A percentile compares a stretch with the other conserved stretches of the same genome.
phyloP scores from a whole-genome alignment of 2,329 filamentous ascomycete genomes.

The Penicillium sp. region DNA sequence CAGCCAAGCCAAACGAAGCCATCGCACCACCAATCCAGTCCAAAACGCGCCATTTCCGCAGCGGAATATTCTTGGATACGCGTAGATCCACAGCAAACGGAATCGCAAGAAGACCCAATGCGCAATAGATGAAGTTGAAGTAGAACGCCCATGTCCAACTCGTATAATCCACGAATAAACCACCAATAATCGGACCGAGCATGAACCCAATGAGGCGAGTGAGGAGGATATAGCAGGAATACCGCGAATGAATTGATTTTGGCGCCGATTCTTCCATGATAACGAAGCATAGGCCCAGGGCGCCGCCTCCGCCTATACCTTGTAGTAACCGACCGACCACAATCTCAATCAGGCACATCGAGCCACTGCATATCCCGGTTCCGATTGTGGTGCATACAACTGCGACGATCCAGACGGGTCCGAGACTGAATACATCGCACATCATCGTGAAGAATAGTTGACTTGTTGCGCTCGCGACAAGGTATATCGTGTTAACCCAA shows the following conservation, averaged over 20 bases:
- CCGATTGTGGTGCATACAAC: slow-evolving; percentile 50
- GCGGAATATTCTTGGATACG: slow-evolving; percentile 21
- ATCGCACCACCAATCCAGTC: slow-evolving; percentile 48
- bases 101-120: slow-evolving; percentile 28
- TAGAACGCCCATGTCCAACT: slow-evolving; percentile 32
- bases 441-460: slow-evolving; percentile 33
- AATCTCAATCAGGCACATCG: slow-evolving; percentile 39
- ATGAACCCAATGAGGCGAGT: slow-evolving; percentile 34
- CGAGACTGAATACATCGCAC: slow-evolving; percentile 47
- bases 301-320: slow-evolving; percentile 49
- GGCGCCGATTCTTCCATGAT: slow-evolving; percentile 46
- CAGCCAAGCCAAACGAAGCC: slow-evolving; percentile 38
- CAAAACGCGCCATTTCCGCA: slow-evolving; percentile 27
- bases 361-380: slow-evolving; percentile 45
- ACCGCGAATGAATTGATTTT: slow-evolving; percentile 32
- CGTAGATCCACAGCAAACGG: slow-evolving; percentile 33
- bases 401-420: slow-evolving; percentile 44
- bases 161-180: slow-evolving; percentile 26
- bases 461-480: slow-evolving; percentile 37
- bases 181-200: slow-evolving; percentile 28
- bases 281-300: slow-evolving; percentile 44
- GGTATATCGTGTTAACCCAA: slow-evolving; percentile 53
- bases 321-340: slow-evolving; percentile 48
- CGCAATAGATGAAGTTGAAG: slow-evolving; percentile 34
- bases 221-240: slow-evolving; percentile 32